A percentile compares a stretch with the other conserved stretches of the same genome.
These are phyloP conservation scores for Globisporangium takayamanum DNA, from an alignment of 352 stramenopile species.

Conservation along the genomic window DNA sequence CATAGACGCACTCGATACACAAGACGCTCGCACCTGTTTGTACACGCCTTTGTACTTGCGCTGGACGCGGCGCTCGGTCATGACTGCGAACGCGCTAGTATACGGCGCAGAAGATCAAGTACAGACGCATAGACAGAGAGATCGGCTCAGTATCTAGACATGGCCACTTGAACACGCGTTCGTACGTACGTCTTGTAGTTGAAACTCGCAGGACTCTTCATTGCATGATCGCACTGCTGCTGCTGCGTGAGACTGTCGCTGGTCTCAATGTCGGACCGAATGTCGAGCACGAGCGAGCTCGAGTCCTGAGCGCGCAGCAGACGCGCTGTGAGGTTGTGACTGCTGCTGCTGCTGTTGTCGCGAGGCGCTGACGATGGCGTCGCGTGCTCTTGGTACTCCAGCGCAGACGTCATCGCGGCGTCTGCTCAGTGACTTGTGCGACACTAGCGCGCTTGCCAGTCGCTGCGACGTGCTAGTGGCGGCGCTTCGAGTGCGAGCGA, in stretches of 20 bases:
- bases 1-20: neutral
- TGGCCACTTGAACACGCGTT: no score
- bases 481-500: no score
- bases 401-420: no score
- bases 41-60: slow-evolving; percentile 54
- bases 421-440: no score
- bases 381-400: no score
- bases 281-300: slow-evolving; percentile 1
- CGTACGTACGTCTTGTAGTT: slow-evolving; percentile 7
- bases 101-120: neutral
- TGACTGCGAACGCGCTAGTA: slow-evolving; percentile 32
- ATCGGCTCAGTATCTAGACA: neutral
- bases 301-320: slow-evolving; percentile 2
- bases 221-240: neutral
- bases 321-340: slow-evolving; percentile 2
- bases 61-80: slow-evolving; percentile 48
- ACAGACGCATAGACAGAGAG: neutral
- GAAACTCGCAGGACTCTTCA: neutral
- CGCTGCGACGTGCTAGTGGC: no score
- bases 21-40: slow-evolving; percentile 21
- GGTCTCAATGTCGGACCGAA: neutral
- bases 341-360: neutral
- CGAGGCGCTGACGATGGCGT: neutral
- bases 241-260: neutral
- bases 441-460: no score